Evolutionary conservation across 352 stramenopile genomes (phyloP), one percentile per base, ranked within the genome.

Genomic region (Phytophthora megakarya): DNA sequence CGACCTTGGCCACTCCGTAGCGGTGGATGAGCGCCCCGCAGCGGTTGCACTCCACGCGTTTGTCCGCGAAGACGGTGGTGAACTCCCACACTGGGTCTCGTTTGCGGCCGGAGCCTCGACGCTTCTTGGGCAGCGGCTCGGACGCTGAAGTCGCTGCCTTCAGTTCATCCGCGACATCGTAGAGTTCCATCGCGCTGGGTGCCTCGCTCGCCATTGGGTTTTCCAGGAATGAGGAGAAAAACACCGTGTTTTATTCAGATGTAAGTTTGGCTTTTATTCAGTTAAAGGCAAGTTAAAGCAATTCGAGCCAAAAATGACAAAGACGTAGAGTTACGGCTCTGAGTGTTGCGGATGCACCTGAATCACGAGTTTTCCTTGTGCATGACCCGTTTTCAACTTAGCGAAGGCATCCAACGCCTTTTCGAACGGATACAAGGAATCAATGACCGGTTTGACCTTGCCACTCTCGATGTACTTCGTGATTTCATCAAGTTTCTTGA

Each of bases 21-120:
- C 80, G 78, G 52, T 91, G 82, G 61, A 89, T 89, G 37, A 89
- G 45, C 16, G 45, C 40, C 12, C 42, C 56, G 59, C 81, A 90
- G 63, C 75, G 78, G 63, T 90, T 90, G 65, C 81, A 90, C n/a
- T 88, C 54, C 44, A 90, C 81, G 8, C 73, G 67, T 56, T 88
- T 88, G 77, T 84, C 74, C 5, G 65, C 49, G 16, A 73, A 60
- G 46, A 90, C 76, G 21, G 81, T 88, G 6, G 77, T 88, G 25
- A 80, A 67, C 7, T 80, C 62, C 81, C 81, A 90, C 21, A 90
- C 74, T 8, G 68, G 57, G 49, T 90, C 81, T 21, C 76, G 74
- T 43, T 75, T 70, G 16, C 81, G 81, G 7, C 81, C 81, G 9
- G 65, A 54, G 19, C 15, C 32, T 22, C 45, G 47, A 32, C 69